phyloP scores from a whole-genome alignment of 2,329 filamentous ascomycete genomes.

The Trichoderma brevicompactum region DNA sequence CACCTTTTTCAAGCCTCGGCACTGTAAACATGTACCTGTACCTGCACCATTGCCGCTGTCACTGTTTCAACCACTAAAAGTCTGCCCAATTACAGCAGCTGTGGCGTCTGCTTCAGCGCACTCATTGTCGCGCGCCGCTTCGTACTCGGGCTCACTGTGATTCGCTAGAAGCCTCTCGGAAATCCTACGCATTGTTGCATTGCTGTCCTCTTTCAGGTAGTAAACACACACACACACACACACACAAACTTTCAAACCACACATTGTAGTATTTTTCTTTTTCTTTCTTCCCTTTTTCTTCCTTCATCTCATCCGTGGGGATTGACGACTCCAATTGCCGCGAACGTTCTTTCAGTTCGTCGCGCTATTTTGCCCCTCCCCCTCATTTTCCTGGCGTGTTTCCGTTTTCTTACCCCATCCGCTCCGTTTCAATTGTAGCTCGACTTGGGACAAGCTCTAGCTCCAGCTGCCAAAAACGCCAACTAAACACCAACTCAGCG shows the following conservation, averaged over 20 bases:
- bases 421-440: too few species aligned
- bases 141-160: not conserved
- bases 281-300: not conserved
- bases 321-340: not conserved
- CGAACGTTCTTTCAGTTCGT: not conserved
- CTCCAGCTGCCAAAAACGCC: too few species aligned
- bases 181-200: slow-evolving; percentile 5
- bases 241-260: not conserved
- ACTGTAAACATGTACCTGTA: not conserved
- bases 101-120: not conserved
- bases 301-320: not conserved
- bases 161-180: not conserved
- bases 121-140: not conserved
- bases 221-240: not conserved
- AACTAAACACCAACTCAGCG: too few species aligned
- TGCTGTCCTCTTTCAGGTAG: slow-evolving; percentile 10
- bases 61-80: not conserved
- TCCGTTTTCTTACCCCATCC: too few species aligned
- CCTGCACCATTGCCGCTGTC: too few species aligned
- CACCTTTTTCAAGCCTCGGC: too few species aligned
- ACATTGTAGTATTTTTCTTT: not conserved
- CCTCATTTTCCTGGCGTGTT: not conserved
- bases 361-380: slow-evolving; percentile 23
- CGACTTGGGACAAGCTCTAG: too few species aligned
- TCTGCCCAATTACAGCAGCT: not conserved